Conservation (phyloP, 1,284 basidiomycete genomes). For the Phellopilus nigrolimitatus region DNA sequence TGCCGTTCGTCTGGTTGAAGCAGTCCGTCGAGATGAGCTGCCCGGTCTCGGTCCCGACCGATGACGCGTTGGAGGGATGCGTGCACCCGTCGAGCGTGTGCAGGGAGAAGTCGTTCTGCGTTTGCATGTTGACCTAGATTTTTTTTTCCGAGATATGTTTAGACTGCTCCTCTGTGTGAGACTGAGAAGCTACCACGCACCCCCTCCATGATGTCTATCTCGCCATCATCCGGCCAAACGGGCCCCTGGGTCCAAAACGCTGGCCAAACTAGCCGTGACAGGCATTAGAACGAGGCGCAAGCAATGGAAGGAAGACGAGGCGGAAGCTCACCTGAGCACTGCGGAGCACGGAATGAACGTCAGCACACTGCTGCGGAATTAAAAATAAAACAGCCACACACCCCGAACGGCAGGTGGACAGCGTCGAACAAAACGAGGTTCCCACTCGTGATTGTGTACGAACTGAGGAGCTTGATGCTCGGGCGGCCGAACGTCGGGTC, state of each 20-base stretch:
- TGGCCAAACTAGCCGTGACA: slow-evolving; percentile 31
- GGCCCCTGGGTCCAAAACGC: slow-evolving; percentile 33
- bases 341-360: background rate
- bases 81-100: slow-evolving; percentile 31
- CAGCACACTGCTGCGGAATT: background rate
- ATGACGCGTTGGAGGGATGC: slow-evolving; percentile 20
- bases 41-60: slow-evolving; percentile 14
- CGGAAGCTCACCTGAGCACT: slow-evolving; percentile 12
- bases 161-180: background rate
- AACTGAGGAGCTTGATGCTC: slow-evolving; percentile 16
- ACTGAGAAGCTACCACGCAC: slow-evolving; percentile 4
- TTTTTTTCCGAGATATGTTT: background rate
- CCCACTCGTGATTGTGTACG: slow-evolving; percentile 11
- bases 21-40: slow-evolving; percentile 23
- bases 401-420: slow-evolving; percentile 20
- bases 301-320: background rate
- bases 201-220: slow-evolving; percentile 41
- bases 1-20: slow-evolving; percentile 32
- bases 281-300: background rate
- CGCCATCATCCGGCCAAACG: slow-evolving; percentile 38
- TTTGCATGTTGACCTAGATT: slow-evolving; percentile 25
- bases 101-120: slow-evolving; percentile 32
- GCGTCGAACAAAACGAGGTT: slow-evolving; percentile 20
- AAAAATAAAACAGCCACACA: slow-evolving; percentile 8
- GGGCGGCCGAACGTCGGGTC: slow-evolving; percentile 16